These are phyloP conservation scores for Jaltomata sinuosa DNA, from an alignment of 257 asterid species.

Conservation along the genomic window DNA sequence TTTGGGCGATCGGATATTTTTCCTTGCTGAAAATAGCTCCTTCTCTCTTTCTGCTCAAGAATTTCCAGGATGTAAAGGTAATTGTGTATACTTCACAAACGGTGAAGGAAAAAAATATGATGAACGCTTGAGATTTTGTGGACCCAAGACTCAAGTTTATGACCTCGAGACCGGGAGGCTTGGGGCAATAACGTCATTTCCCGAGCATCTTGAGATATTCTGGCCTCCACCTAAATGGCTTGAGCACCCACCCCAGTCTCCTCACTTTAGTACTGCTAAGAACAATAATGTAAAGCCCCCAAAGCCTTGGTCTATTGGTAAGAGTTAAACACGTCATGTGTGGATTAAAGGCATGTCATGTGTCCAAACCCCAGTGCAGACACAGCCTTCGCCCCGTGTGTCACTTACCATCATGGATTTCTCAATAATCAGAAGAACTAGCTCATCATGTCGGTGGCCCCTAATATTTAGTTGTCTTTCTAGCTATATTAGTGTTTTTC, in stretches of 20 bases:
- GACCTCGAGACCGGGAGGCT: background rate
- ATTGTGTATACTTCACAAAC: background rate
- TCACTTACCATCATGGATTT: too few relatives aligned
- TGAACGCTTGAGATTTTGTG: background rate
- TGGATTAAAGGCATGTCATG: background rate
- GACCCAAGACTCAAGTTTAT: background rate
- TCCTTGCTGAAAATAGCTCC: background rate
- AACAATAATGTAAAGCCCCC: background rate
- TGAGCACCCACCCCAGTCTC: background rate
- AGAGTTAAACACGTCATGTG: background rate
- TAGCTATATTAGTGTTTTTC: background rate
- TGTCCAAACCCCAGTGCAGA: background rate
- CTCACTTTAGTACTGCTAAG: background rate
- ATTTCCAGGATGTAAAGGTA: background rate
- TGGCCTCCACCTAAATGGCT: background rate
- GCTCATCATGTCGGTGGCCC: background rate
- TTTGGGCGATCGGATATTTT: background rate
- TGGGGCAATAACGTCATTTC: background rate
- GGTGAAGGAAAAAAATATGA: background rate
- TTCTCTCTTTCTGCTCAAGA: background rate
- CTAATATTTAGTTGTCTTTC: background rate
- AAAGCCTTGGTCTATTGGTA: too few relatives aligned
- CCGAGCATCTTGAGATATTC: background rate
- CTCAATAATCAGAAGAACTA: background rate
- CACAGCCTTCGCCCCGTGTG: too few relatives aligned